phyloP scores from a whole-genome alignment of 768 basidiomycete species.

The Agrocybe pediades region DNA sequence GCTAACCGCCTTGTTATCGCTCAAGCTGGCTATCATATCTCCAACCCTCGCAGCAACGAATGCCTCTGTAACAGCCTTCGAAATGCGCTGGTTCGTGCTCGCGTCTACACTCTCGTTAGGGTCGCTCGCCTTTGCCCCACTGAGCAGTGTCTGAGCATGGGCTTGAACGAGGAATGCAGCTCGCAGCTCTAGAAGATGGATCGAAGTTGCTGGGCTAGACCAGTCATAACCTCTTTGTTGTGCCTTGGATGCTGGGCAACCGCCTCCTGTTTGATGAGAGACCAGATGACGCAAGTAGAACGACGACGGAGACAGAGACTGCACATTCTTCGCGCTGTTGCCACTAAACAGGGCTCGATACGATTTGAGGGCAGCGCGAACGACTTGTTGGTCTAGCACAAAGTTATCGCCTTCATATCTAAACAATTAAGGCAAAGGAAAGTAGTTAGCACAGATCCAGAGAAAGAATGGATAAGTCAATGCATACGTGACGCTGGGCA shows the following conservation, averaged over 20 bases:
- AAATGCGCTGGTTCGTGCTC: constrained; percentile 55
- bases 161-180: constrained; percentile 62
- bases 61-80: constrained; percentile 68
- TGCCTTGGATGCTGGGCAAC: constrained; percentile 17
- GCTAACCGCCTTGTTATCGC: constrained; percentile 3
- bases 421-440: background rate
- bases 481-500: constrained; percentile 64
- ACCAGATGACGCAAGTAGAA: constrained; percentile 58
- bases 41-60: constrained; percentile 62
- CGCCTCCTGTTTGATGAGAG: constrained; percentile 3
- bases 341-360: constrained; percentile 37
- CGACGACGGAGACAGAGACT: constrained; percentile 47
- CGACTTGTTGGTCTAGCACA: constrained; percentile 74
- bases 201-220: constrained; percentile 38
- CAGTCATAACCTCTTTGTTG: constrained; percentile 21
- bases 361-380: constrained; percentile 69
- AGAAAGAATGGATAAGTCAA: constrained; percentile 1
- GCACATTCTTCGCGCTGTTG: constrained; percentile 22
- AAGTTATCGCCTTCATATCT: constrained; percentile 84
- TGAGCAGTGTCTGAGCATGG: constrained; percentile 33
- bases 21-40: constrained; percentile 42
- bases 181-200: constrained; percentile 62
- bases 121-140: background rate
- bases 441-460: background rate
- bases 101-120: constrained; percentile 41